phyloP scores from a whole-genome alignment of 148 eudicot genomes.

The Linanthus parryae region DNA sequence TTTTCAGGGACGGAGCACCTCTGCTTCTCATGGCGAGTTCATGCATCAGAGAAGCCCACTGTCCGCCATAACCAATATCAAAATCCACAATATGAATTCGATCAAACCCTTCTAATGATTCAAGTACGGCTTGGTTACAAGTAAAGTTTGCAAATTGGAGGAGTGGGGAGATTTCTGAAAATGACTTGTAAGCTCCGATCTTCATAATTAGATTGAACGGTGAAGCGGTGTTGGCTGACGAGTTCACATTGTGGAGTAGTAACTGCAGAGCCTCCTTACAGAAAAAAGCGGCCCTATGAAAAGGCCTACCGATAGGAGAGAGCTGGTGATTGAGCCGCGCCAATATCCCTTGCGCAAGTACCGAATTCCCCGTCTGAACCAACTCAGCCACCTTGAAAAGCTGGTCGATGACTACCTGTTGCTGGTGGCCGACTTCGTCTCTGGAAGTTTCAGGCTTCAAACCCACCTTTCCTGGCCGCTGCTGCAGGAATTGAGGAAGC shows the following conservation, averaged over 20 bases:
- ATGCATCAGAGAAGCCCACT: conserved; percentile 94
- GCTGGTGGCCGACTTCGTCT: conserved; percentile 28
- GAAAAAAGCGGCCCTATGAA: conserved; percentile 65
- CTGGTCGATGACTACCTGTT: conserved; percentile 68
- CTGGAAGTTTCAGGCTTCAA: conserved; percentile 29
- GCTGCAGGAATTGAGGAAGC: conserved; percentile 24
- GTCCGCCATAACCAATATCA: conserved; percentile 90
- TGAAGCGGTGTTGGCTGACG: conserved; percentile 20
- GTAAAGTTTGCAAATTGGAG: conserved; percentile 81
- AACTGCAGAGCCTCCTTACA: conserved; percentile 73
- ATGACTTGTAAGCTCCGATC: conserved; percentile 79
- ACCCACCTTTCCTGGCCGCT: conserved; percentile 25
- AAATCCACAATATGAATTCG: conserved; percentile 75
- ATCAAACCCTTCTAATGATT: conserved; percentile 59
- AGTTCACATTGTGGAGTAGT: conserved; percentile 14
- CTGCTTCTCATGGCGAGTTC: conserved; percentile 69
- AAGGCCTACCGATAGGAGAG: conserved; percentile 76
- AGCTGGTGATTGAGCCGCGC: conserved; percentile 99
- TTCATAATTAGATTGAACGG: conserved; percentile 71
- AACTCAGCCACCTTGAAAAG: conserved; percentile 76
- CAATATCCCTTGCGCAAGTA: conserved; percentile 99
- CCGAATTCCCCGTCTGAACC: conserved; percentile 62
- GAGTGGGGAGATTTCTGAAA: conserved; percentile 81
- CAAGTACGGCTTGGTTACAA: conserved; percentile 86
- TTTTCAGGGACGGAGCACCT: conserved; percentile 54